Evolutionary conservation across 352 stramenopile genomes (phyloP), one percentile per base, ranked within the genome.

Genomic region (Phytopythium montanum): DNA sequence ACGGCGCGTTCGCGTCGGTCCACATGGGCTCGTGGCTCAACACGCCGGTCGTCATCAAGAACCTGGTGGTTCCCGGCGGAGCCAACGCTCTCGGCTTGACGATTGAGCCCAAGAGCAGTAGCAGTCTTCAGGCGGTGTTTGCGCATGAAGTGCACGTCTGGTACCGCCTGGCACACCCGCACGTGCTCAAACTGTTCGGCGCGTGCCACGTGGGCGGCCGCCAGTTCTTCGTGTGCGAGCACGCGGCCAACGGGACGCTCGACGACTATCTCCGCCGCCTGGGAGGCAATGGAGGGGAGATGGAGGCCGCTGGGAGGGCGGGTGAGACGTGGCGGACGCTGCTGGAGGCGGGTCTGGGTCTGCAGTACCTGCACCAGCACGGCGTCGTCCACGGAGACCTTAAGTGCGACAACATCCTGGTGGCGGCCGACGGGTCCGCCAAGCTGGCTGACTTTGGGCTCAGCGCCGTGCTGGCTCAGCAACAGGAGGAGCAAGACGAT

Each of bases 341-440:
- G 33, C 62, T 62, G 21, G 61, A 76, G 45, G 69, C 65, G 28
- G 69, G 57, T 13, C 59, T 70, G 0, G 69, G 69, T 4, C 39
- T 76, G 16, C 53, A 69, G 54, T 76, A 76, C 54, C 56, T 76
- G 7, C 69, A 76, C 8, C 64, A 73, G 13, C 66, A 71, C 49
- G 69, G 64, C 18, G 66, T 76, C 38, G 65, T 73, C 31, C 69
- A 76, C 50, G 69, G 65, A 1, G 66, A 76, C 31, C 57, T 76
- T 26, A 76, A 76, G 61, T 76, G 69, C 31, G 65, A 73, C 65
- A 76, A 76, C 57, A 73, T 76, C 54, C 59, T 76, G 34, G 66
- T 76, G 13, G 54, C 44, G 36, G 65, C 62, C 29, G 65, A 73
- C 48, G 65, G 65, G 10, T 68, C 56, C 3, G 62, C 65, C 23